These are phyloP conservation scores for Coffea eugenioides DNA, from an alignment of 257 asterid species.

Conservation along the genomic window DNA sequence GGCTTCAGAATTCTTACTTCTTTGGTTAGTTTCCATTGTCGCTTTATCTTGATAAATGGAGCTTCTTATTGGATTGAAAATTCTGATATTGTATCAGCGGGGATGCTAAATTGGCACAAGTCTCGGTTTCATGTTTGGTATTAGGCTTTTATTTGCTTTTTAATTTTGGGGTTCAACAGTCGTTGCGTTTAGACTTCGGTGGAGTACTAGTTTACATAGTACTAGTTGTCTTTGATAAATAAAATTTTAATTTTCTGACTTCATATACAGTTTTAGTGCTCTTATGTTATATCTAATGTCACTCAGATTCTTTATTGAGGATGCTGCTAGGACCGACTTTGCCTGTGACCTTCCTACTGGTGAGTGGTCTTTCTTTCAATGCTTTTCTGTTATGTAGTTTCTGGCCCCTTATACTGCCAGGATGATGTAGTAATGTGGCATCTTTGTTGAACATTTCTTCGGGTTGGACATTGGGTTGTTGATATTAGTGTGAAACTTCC, in stretches of 20 bases:
- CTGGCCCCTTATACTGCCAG: not conserved
- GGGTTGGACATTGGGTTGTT: not conserved
- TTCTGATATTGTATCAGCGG: not conserved
- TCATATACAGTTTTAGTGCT: not conserved
- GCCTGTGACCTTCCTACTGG: slow-evolving; percentile 51
- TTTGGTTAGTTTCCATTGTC: slow-evolving; percentile 45
- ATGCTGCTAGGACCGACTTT: slow-evolving; percentile 58
- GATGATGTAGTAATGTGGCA: not conserved
- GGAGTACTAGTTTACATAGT: not conserved
- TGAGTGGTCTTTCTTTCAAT: slow-evolving; percentile 29
- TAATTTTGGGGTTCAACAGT: not conserved
- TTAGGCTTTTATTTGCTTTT: not conserved
- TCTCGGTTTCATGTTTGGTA: not conserved
- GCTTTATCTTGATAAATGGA: not conserved
- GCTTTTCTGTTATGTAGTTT: slow-evolving; percentile 5
- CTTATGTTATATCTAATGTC: slow-evolving; percentile 1
- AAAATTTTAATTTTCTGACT: not conserved
- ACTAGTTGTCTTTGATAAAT: not conserved
- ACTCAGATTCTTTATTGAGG: slow-evolving; percentile 48
- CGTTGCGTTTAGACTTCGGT: not conserved
- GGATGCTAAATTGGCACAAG: not conserved
- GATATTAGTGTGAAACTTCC: not conserved
- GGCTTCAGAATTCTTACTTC: slow-evolving; percentile 41
- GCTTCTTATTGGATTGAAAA: not conserved
- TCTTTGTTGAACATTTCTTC: not conserved